These are phyloP conservation scores for Glonium stellatum DNA, from an alignment of 495 filamentous ascomycete species.

Conservation along the genomic window DNA sequence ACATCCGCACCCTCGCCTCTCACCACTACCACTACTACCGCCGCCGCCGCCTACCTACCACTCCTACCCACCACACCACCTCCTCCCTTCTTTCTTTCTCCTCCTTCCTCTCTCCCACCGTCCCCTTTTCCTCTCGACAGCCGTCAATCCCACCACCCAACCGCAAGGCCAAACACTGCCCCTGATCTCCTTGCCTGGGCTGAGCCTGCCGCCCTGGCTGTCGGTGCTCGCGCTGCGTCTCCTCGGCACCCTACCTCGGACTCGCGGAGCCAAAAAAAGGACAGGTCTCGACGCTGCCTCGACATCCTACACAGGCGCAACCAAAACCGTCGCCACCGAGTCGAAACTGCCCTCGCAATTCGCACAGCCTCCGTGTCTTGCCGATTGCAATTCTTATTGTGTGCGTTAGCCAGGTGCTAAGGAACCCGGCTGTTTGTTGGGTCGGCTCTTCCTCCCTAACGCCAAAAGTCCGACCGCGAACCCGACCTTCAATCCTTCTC, in stretches of 20 bases:
- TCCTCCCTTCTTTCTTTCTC: slow-evolving; percentile 2
- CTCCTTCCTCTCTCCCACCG: slow-evolving; percentile 6
- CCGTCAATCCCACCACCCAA: background rate
- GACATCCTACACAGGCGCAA: background rate
- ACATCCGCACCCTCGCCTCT: background rate
- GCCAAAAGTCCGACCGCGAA: background rate
- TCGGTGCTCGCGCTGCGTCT: background rate
- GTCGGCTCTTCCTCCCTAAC: background rate
- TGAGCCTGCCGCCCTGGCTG: slow-evolving; percentile 1
- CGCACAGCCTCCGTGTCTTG: background rate
- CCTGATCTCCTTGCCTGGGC: slow-evolving; percentile 2
- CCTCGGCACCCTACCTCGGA: background rate
- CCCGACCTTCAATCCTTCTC: background rate
- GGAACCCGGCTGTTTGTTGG: background rate
- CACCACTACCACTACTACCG: background rate
- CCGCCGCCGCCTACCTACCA: slow-evolving; percentile 1
- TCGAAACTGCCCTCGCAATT: background rate
- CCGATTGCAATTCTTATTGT: background rate
- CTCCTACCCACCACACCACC: background rate
- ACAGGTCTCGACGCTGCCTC: background rate
- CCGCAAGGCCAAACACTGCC: background rate
- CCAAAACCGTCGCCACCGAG: background rate
- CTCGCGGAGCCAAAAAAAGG: slow-evolving; percentile 6
- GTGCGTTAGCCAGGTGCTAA: background rate
- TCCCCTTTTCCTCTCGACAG: background rate